phyloP scores from a whole-genome alignment of 495 filamentous ascomycete species.

The Saxophila tyrrhenica region DNA sequence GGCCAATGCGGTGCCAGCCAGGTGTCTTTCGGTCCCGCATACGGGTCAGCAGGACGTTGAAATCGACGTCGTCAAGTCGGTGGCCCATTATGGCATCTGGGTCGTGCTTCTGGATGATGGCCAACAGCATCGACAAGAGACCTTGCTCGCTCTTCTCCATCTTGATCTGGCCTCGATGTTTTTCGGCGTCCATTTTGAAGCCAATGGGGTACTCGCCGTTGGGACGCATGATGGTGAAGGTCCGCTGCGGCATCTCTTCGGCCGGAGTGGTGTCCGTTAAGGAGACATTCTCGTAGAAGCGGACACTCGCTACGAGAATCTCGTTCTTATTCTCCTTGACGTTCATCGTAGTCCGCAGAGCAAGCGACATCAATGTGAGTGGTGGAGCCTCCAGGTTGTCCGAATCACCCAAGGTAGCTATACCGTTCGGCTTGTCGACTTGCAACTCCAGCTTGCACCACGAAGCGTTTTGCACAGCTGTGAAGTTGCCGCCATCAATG shows the following conservation, averaged over 20 bases:
- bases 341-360: conserved; percentile 78
- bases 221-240: conserved; percentile 85
- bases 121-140: conserved; percentile 76
- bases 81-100: conserved; percentile 95
- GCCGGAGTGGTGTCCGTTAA: conserved; percentile 78
- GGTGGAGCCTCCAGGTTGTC: conserved; percentile 74
- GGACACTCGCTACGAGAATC: conserved; percentile 76
- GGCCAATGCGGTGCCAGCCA: conserved; percentile 84
- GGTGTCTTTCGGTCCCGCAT: conserved; percentile 83
- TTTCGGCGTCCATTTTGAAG: conserved; percentile 64
- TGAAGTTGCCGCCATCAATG: conserved; percentile 74
- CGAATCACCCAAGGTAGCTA: conserved; percentile 57
- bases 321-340: conserved; percentile 93
- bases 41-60: conserved; percentile 76
- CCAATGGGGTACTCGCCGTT: conserved; percentile 60
- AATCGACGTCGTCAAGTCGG: conserved; percentile 91
- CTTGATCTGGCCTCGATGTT: conserved; percentile 62
- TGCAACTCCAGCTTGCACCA: conserved; percentile 94
- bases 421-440: conserved; percentile 59
- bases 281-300: conserved; percentile 83
- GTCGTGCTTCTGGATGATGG: conserved; percentile 73
- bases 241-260: conserved; percentile 77
- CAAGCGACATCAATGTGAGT: conserved; percentile 86
- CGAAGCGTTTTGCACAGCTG: conserved; percentile 76
- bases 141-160: conserved; percentile 71